Evolutionary conservation across 257 asterid species (phyloP).

Genomic region (Catharanthus roseus): DNA sequence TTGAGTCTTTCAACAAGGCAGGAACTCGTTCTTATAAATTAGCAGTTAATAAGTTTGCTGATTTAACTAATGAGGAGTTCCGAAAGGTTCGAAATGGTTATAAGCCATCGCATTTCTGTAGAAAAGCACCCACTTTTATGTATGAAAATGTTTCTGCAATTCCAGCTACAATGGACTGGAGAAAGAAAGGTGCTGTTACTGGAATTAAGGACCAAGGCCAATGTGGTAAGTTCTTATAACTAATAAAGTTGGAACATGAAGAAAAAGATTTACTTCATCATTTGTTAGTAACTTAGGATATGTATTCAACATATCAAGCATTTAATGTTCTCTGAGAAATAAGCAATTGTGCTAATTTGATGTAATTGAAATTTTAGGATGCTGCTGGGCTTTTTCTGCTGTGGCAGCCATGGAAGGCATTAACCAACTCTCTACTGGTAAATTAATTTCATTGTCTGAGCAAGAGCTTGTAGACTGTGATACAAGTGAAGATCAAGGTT

Average conservation of each 20-base stretch:
- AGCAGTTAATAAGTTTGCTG: conserved; percentile 6
- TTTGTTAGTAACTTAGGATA: no score
- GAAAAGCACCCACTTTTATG: not conserved
- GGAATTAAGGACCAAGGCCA: conserved; percentile 13
- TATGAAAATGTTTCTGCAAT: conserved; percentile 3
- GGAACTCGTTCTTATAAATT: not conserved
- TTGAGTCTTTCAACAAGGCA: conserved; percentile 12
- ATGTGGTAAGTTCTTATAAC: conserved; percentile 5
- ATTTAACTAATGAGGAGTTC: conserved; percentile 16
- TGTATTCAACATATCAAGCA: no score
- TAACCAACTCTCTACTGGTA: not conserved
- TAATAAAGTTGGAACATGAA: no score
- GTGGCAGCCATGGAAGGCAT: conserved; percentile 16
- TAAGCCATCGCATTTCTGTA: not conserved
- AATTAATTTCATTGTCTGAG: not conserved
- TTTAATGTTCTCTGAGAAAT: no score
- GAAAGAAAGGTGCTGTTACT: conserved; percentile 14
- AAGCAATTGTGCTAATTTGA: not conserved
- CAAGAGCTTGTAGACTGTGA: conserved; percentile 20
- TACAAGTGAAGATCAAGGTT: conserved; percentile 1
- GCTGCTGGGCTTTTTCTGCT: conserved; percentile 23
- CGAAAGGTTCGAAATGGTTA: conserved; percentile 1
- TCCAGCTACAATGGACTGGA: conserved; percentile 8
- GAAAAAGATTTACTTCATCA: no score
- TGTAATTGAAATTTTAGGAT: not conserved